phyloP scores from a whole-genome alignment of 2,329 filamentous ascomycete genomes.

The Aspergillus ruber region DNA sequence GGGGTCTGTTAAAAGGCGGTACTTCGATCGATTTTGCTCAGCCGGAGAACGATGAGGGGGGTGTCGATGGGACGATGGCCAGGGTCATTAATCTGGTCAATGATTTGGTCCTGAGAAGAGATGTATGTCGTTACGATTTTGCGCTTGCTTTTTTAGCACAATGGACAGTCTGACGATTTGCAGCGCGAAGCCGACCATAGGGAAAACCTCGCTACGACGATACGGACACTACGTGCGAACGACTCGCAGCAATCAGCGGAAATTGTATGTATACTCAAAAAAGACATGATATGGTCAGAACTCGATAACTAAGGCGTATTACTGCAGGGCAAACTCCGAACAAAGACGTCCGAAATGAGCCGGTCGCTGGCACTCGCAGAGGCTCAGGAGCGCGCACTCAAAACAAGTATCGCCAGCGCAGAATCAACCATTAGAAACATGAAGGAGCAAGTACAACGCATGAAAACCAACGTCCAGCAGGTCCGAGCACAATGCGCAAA shows the following conservation, averaged over 20 bases:
- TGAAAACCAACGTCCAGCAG: conserved; percentile 74
- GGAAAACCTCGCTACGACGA: conserved; percentile 71
- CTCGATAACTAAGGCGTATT: neutral
- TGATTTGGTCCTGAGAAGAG: conserved; percentile 81
- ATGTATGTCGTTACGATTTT: conserved; percentile 55
- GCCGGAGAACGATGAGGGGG: conserved; percentile 56
- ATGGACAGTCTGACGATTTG: conserved; percentile 5
- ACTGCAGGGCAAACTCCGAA: conserved; percentile 47
- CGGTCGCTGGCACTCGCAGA: conserved; percentile 55
- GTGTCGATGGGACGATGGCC: conserved; percentile 65
- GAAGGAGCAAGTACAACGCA: conserved; percentile 73
- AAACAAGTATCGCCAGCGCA: conserved; percentile 63
- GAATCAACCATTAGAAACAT: conserved; percentile 69
- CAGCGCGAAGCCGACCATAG: conserved; percentile 85
- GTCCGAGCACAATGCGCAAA: conserved; percentile 81
- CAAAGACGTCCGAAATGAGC: conserved; percentile 50
- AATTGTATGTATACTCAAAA: conserved; percentile 43
- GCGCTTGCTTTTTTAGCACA: neutral
- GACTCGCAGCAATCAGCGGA: conserved; percentile 67
- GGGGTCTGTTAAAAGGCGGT: conserved; percentile 55
- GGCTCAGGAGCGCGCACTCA: conserved; percentile 64
- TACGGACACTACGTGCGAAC: conserved; percentile 70
- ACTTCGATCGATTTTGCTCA: conserved; percentile 69
- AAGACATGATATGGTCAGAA: conserved; percentile 10
- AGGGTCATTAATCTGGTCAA: conserved; percentile 89